A percentile compares a stretch with the other conserved stretches of the same genome.
Conservation (phyloP, 2,329 filamentous ascomycete species). For the Colletotrichum paranaense region DNA sequence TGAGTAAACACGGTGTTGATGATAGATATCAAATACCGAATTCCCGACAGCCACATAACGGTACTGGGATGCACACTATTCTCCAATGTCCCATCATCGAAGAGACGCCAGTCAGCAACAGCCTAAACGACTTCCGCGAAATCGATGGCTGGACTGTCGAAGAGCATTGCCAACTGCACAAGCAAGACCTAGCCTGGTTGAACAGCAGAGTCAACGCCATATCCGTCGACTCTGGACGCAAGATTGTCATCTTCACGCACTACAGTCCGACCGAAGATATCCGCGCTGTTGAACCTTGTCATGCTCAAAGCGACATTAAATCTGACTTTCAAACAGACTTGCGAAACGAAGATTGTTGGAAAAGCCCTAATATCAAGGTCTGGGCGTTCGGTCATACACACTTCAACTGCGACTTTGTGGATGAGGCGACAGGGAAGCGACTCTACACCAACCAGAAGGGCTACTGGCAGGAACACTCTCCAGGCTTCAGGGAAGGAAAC, state of each 20-base stretch:
- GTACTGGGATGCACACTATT: conserved; percentile 57
- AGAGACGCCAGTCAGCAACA: conserved; percentile 50
- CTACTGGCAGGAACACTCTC: conserved; percentile 39
- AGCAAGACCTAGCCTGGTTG: conserved; percentile 54
- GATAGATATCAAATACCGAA: conserved; percentile 30
- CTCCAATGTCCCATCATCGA: conserved; percentile 54
- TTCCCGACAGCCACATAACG: conserved; percentile 40
- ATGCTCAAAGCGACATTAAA: conserved; percentile 43
- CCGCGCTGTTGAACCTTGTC: conserved; percentile 46
- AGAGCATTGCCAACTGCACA: conserved; percentile 49
- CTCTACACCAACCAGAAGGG: conserved; percentile 52
- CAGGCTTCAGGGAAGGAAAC: not conserved
- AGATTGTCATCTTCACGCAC: conserved; percentile 55
- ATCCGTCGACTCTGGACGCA: conserved; percentile 29
- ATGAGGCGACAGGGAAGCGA: not conserved
- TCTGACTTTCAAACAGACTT: conserved; percentile 56
- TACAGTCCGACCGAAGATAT: conserved; percentile 51
- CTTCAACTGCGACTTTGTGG: conserved; percentile 52
- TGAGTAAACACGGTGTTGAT: too few species aligned
- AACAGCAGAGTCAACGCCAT: conserved; percentile 46
- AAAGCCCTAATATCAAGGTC: conserved; percentile 46
- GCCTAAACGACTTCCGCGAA: conserved; percentile 63
- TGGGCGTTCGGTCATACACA: conserved; percentile 63
- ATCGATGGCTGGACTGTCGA: conserved; percentile 52
- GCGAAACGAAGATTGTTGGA: conserved; percentile 49